Evolutionary conservation across 148 eudicot genomes (phyloP).

Genomic region (Chenopodium berlandieri): DNA sequence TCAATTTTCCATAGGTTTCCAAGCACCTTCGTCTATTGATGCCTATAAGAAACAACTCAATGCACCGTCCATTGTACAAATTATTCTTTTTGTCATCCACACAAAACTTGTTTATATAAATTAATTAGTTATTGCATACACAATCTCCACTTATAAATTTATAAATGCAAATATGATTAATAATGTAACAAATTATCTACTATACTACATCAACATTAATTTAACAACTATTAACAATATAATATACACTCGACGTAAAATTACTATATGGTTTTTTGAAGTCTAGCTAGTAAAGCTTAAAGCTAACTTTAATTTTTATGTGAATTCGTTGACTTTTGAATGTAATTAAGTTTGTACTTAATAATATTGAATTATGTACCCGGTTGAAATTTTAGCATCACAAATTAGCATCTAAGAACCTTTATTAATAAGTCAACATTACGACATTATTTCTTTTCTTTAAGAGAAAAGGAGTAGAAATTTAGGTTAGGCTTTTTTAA

Average conservation of each 20-base stretch:
- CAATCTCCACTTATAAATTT: conserved; percentile 1
- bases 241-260: no score
- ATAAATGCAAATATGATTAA: not conserved
- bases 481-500: conserved; percentile 22
- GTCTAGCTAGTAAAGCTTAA: not conserved
- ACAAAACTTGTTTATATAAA: not conserved
- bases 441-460: conserved; percentile 31
- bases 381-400: conserved; percentile 17
- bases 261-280: not conserved
- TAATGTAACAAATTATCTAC: not conserved
- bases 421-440: conserved; percentile 29
- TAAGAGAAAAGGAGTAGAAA: conserved; percentile 12
- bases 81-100: conserved; percentile 24
- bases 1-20: conserved; percentile 3
- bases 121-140: not conserved
- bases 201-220: not conserved
- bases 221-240: no score
- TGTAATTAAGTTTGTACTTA: not conserved
- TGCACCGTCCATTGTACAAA: conserved; percentile 22
- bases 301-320: not conserved
- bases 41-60: not conserved
- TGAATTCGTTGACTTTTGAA: conserved; percentile 21
- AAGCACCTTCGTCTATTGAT: not conserved
- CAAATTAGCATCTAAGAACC: conserved; percentile 26
- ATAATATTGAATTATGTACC: not conserved